Evolutionary conservation across 2,329 filamentous ascomycete genomes (phyloP).

Genomic region (Clarireedia sp.): DNA sequence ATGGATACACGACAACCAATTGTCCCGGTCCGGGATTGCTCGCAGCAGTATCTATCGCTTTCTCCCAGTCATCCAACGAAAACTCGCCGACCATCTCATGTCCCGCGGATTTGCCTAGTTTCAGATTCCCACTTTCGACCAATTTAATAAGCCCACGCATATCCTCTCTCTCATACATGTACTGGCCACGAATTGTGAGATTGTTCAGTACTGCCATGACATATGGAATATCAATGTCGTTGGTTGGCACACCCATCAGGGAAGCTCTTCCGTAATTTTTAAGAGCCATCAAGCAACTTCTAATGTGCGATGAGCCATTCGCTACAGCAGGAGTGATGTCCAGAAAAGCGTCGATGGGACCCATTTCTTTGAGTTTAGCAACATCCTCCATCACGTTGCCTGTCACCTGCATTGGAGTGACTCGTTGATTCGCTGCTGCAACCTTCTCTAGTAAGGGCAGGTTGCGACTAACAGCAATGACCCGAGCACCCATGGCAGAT

Average conservation of each 20-base stretch:
- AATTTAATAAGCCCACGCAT: constrained; percentile 35
- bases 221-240: constrained; percentile 28
- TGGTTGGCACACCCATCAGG: constrained; percentile 28
- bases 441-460: constrained; percentile 30
- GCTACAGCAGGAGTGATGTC: constrained; percentile 39
- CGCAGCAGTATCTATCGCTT: constrained; percentile 9
- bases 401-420: constrained; percentile 36
- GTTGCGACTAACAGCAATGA: constrained; percentile 43
- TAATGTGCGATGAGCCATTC: constrained; percentile 33
- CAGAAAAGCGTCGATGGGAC: constrained; percentile 35
- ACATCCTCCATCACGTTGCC: constrained; percentile 30
- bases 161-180: constrained; percentile 39
- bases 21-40: constrained; percentile 20
- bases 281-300: constrained; percentile 28
- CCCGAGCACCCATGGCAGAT: constrained; percentile 40
- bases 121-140: constrained; percentile 28
- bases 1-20: neutral
- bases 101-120: constrained; percentile 6
- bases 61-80: constrained; percentile 12
- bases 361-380: constrained; percentile 20
- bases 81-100: constrained; percentile 5
- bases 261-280: constrained; percentile 28
- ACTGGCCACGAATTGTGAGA: constrained; percentile 34
- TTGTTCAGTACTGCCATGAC: constrained; percentile 28
- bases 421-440: constrained; percentile 22